These are phyloP conservation scores for Acacia melanoxylon DNA, from an alignment of 306 rosid species.

Conservation along the genomic window DNA sequence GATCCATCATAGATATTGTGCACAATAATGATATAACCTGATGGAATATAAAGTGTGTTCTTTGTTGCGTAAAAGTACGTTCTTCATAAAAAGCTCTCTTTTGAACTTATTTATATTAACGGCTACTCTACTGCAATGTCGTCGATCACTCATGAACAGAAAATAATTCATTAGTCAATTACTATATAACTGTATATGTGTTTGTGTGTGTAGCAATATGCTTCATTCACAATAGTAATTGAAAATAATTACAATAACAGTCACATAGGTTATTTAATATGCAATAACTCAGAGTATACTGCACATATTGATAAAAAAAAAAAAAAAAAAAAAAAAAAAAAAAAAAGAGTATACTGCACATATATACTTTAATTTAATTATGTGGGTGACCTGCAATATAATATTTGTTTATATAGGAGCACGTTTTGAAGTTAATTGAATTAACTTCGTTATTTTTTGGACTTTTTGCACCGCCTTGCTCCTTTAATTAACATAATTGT, in stretches of 20 bases:
- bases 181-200: too few relatives aligned
- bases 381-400: not conserved
- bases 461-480: conserved; percentile 32
- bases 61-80: conserved; percentile 33
- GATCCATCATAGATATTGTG: conserved; percentile 40
- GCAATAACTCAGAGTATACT: too few relatives aligned
- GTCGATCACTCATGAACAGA: too few relatives aligned
- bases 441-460: not conserved
- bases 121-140: too few relatives aligned
- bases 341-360: too few relatives aligned
- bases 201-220: not conserved
- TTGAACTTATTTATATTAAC: conserved; percentile 50
- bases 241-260: not conserved
- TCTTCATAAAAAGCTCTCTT: conserved; percentile 49
- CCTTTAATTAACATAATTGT: not conserved
- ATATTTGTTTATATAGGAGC: not conserved
- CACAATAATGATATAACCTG: conserved; percentile 42
- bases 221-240: not conserved
- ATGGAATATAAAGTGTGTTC: conserved; percentile 50
- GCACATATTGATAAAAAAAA: too few relatives aligned
- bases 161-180: not conserved
- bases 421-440: not conserved
- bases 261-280: not conserved
- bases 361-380: not conserved
- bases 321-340: too few relatives aligned